Evolutionary conservation across 2,329 filamentous ascomycete genomes (phyloP).

Genomic region (Trichophyton rubrum): DNA sequence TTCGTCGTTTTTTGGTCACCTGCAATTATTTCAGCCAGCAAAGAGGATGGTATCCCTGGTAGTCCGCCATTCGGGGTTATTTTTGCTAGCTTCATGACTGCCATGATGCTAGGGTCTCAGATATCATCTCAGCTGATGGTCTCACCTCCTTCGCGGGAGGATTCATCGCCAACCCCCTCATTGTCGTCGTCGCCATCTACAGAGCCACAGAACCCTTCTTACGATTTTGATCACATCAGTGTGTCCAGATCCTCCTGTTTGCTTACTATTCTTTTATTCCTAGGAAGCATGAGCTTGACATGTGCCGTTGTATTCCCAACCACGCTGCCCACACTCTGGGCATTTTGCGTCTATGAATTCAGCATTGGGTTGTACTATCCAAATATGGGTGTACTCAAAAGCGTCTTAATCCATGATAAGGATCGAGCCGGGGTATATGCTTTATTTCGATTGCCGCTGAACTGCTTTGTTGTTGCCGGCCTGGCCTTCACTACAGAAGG

Average conservation of each 20-base stretch:
- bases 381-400: conserved; percentile 44
- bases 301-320: conserved; percentile 30
- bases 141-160: not conserved
- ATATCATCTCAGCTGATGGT: conserved; percentile 33
- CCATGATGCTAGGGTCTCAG: conserved; percentile 48
- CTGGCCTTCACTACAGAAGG: conserved; percentile 37
- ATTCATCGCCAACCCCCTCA: not conserved
- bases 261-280: conserved; percentile 28
- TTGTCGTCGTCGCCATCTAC: not conserved
- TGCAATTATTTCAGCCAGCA: conserved; percentile 37
- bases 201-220: not conserved
- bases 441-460: conserved; percentile 46
- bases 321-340: conserved; percentile 40
- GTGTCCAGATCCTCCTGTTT: conserved; percentile 24
- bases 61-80: conserved; percentile 36
- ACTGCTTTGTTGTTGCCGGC: conserved; percentile 43
- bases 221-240: conserved; percentile 15
- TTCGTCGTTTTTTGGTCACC: conserved; percentile 53
- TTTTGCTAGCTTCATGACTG: conserved; percentile 41
- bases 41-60: conserved; percentile 7
- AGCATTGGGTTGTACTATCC: conserved; percentile 49
- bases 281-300: conserved; percentile 30
- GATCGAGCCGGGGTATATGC: conserved; percentile 45
- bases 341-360: conserved; percentile 45
- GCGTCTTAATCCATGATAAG: conserved; percentile 42